Base-by-base conservation (phyloP, 169 alveolate genomes). In the Plasmodium falciparum region DNA sequence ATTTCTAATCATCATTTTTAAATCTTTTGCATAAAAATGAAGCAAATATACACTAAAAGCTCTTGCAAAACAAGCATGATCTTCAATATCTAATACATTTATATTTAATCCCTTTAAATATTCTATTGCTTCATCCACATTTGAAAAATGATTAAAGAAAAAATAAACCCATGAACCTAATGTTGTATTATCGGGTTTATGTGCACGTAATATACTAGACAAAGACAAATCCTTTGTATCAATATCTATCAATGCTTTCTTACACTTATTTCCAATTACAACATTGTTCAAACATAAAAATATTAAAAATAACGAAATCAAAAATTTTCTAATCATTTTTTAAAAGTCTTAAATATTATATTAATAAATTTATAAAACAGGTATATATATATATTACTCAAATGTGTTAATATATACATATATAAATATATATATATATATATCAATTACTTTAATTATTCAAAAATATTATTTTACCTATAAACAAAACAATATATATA, bases 151-250 rank as follows among this genome's bases (percentile, higher is more conserved):
- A n/a, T 62, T 80, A 47, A 80, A 80, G 56, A 80, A 80, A 39
- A 80, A 80, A 80, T 80, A n/a, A 52, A 80, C 50, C 90, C 90
- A 80, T 0, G 0, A 33, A 17, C 83, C 80, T 80, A 80, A 67
- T 3, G 0, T 4, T n/a, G 8, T 8, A 29, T 47, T 15, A 15
- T 29, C 26, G 11, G 6, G 15, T 15, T 17, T 4, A 80, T 80
- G 90, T 1, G 61, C 58, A 22, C 13, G 12, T 50, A 80, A 12
- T 20, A 80, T 6, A 59, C 26, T n/a, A 20, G 50, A 15, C 50
- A 80, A 13, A 12, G 90, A 29, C 8, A 80, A 59, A 67, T 80
- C 63, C 71, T 17, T n/a, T 2, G 69, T 5, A 8, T 50, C 69
- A 1, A 80, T 29, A 49, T 20, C 43, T n/a, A 8, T 26, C 71